Base-by-base conservation (phyloP, 2,329 filamentous ascomycete genomes). In the Rutstroemia sp. region DNA sequence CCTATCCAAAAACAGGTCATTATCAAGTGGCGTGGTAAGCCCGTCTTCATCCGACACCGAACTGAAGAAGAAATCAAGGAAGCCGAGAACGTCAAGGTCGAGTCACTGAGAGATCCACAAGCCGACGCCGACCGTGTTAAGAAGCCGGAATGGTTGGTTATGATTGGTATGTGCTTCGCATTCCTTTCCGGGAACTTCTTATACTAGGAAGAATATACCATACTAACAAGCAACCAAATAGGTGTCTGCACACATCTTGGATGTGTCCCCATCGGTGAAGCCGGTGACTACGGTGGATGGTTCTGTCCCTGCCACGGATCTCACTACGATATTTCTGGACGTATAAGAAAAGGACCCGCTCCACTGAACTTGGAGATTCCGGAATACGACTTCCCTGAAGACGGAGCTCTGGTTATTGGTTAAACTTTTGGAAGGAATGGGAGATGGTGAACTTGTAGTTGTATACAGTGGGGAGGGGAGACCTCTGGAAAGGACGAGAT, bases 241-340 rank as follows among this genome's bases (percentile, higher is more conserved):
- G 89, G 91, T 77, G 92, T 99, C 76, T 99, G 94, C 88, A 99
- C 94, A 71, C 94, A 99, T 78, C 80, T 99, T 72, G 94, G 94
- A 78, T 99, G 94, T 83, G 94, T 99, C 67, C 94, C 94, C 72
- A 99, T 99, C 70, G 94, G 95, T 71, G 94, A 99, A 81, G 90
- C 94, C 64, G 94, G 94, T 74, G 95, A 99, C 77, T 99, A 80
- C 71, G 94, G 94, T 73, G 94, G 94, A 72, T 99, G 94, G 94
- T 99, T 99, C 88, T 99, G 94, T 82, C 94, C 94, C 65, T 99
- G 94, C 88, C 94, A 99, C 84, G 94, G 94, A 76, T 96, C 92
- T 67, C 94, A 99, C 82, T 99, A 99, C 84, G 94, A 99, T 75
- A 97, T 99, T 75, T 97, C 92, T 63, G 94, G 94, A 74, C 91